Evolutionary conservation across 768 basidiomycete species (phyloP), one percentile per base, ranked within the genome.

Genomic region (Boletus huronensis): DNA sequence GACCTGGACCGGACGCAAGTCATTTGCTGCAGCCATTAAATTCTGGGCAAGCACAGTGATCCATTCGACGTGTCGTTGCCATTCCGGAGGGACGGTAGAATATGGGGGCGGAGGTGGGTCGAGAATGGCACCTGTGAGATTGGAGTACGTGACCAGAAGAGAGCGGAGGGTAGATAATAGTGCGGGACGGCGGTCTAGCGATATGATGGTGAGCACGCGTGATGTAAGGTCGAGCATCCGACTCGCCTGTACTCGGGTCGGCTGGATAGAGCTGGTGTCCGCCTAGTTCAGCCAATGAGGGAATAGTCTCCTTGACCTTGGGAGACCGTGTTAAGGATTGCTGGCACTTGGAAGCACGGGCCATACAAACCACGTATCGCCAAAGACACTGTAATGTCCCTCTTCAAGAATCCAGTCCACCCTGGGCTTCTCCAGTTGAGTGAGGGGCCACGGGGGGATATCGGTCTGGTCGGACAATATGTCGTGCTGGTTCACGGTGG

Each of bases 321-420:
- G 47, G 48, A 32, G 41, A 54, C 26, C n/a, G 32, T 16, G 62
- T 67, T 17, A 60, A 59, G 51, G 48, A 49, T 50, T 57, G 61
- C 41, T 59, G 39, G 40, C 41, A 43, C 31, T 31, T 50, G 46
- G 28, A 59, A 45, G 61, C 32, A 48, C 40, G 11, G 19, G 62
- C 68, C 89, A 71, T 75, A 93, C 90, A 82, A 87, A 87, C 89
- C 90, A 96, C 63, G 79, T 79, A 68, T 94, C 90, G n/a, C 90
- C 92, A 71, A 88, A 96, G 16, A 86, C 87, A 49, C 81, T 80
- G 68, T 92, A 96, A 57, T 82, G 77, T 1, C 87, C 87, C 57
- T 91, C 90, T 60, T 93, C 89, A 1, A 90, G 77, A 48, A 96
- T 88, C 92, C 93, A 94, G 64, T 94, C 93, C 14, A 89, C 84